These are phyloP conservation scores for Tylopilus orsonianus DNA, from an alignment of 1,284 basidiomycete species.

Conservation along the genomic window DNA sequence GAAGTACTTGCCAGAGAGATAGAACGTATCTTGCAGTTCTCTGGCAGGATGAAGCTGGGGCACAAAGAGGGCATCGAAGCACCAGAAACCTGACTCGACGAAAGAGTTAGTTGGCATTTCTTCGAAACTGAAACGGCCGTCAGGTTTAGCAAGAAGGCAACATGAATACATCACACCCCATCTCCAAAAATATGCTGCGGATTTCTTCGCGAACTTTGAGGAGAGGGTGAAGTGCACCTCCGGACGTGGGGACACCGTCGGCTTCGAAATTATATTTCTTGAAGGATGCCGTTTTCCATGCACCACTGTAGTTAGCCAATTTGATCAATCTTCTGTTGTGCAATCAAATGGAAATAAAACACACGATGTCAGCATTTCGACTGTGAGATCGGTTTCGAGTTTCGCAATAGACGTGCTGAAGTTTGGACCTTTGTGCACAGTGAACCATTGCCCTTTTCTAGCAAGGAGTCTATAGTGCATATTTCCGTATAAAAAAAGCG, in stretches of 20 bases:
- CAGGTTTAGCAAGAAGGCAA: not conserved
- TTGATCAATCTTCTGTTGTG: conserved; percentile 4
- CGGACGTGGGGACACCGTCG: conserved; percentile 84
- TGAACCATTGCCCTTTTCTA: conserved; percentile 96
- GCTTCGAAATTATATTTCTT: conserved; percentile 99
- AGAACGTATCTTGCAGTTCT: conserved; percentile 99
- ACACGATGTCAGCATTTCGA: conserved; percentile 91
- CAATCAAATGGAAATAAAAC: conserved; percentile 26
- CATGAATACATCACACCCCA: conserved; percentile 66
- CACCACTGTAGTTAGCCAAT: conserved; percentile 52
- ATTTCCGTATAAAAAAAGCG: not conserved
- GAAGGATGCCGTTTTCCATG: conserved; percentile 90
- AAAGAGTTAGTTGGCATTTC: conserved; percentile 99
- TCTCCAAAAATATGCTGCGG: conserved; percentile 97
- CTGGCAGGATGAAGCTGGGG: conserved; percentile 99
- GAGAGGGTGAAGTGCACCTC: conserved; percentile 93
- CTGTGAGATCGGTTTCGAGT: conserved; percentile 96
- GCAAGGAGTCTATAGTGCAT: not conserved
- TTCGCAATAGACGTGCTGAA: conserved; percentile 95
- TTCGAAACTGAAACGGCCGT: conserved; percentile 69
- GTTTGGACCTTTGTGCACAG: conserved; percentile 79
- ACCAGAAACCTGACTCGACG: conserved; percentile 99
- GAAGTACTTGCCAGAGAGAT: conserved; percentile 74
- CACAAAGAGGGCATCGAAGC: conserved; percentile 98
- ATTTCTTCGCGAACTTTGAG: conserved; percentile 99